These are phyloP conservation scores for Colletotrichum sansevieriae DNA, from an alignment of 2,329 filamentous ascomycete genomes.

Conservation along the genomic window DNA sequence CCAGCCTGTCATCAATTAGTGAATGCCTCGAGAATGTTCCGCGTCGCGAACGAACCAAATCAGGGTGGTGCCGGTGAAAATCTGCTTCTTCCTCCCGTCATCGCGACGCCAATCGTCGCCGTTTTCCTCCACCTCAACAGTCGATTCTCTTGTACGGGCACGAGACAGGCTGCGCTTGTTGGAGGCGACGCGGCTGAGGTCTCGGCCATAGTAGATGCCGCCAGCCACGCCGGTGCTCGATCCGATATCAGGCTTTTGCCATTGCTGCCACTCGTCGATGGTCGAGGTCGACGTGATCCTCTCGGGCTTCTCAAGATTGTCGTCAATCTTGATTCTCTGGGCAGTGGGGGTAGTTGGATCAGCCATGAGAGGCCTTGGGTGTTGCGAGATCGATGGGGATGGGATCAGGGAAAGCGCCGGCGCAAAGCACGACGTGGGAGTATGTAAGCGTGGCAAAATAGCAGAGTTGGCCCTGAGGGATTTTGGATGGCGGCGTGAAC, in stretches of 20 bases:
- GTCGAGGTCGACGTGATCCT: conserved; percentile 32
- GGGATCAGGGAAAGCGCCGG: conserved; percentile 6
- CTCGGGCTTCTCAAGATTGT: conserved; percentile 32
- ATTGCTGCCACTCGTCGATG: conserved; percentile 23
- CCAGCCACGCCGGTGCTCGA: conserved; percentile 40
- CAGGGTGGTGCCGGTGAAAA: conserved; percentile 52
- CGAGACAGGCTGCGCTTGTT: conserved; percentile 45
- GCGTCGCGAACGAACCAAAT: conserved; percentile 47
- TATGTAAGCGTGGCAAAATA: conserved; percentile 23
- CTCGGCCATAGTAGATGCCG: conserved; percentile 44
- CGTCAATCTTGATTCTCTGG: conserved; percentile 35
- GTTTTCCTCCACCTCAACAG: conserved; percentile 46
- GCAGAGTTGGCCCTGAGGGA: not conserved
- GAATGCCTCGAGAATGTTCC: fast-evolving
- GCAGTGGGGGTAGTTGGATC: not conserved
- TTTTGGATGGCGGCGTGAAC: not conserved
- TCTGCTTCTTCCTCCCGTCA: conserved; percentile 52
- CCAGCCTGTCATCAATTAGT: conserved; percentile 58
- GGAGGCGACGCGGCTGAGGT: conserved; percentile 39
- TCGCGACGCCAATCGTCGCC: conserved; percentile 51
- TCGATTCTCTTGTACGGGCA: conserved; percentile 44
- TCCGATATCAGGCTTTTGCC: conserved; percentile 31
- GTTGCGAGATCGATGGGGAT: no score
- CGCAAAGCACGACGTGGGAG: conserved; percentile 23
- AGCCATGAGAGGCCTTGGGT: conserved; percentile 15